Base-by-base conservation (phyloP, 1,139 yeast species). In the Debaryomycetaceae sp. region DNA sequence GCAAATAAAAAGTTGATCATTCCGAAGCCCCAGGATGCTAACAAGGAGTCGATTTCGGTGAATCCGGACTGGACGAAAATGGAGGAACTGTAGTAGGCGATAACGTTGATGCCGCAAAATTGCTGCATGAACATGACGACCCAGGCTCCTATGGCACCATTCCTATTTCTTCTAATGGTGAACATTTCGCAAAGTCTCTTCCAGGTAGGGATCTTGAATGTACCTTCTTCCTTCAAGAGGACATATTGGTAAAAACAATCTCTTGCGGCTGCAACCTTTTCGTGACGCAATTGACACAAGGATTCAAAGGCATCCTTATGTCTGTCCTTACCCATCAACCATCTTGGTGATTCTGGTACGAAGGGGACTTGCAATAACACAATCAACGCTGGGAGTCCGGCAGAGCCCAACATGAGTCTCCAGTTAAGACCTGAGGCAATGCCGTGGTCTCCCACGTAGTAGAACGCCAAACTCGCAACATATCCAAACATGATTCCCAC, bases 41-140 rank as follows among this genome's bases (percentile, higher is more conserved):
- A 66, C 57, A 88, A 65, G 0, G 95, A 83, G 48, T 77, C 71
- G 43, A 80, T 71, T 48, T 75, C 80, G 31, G 78, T 66, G 62
- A 84, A 84, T 36, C 84, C 83, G 22, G 91, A 81, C 44, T 83
- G 75, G 39, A 76, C 66, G 65, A 88, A 88, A 49, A 88, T 87
- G 9, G 86, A 74, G 0, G 91, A 81, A 0, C 88, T 81, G 62
- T 84, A 86, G 65, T 84, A 84, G 17, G 95, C 93, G 66, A 89
- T 87, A 44, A 87, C 95, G 58, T 88, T 88, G 59, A 89, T 83
- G 57, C 96, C 96, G 67, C 96, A 88, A 70, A 88, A 86, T 63
- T 88, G 96, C 69, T 89, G 96, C 89, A 85, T 85, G 60, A 87
- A 85, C 83, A 89, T 88, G 49, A 83, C 87, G 50, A 87, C 75